Evolutionary conservation across 225 moss, liverwort and hornwort species (phyloP).

Genomic region (Physcomitrium patens): DNA sequence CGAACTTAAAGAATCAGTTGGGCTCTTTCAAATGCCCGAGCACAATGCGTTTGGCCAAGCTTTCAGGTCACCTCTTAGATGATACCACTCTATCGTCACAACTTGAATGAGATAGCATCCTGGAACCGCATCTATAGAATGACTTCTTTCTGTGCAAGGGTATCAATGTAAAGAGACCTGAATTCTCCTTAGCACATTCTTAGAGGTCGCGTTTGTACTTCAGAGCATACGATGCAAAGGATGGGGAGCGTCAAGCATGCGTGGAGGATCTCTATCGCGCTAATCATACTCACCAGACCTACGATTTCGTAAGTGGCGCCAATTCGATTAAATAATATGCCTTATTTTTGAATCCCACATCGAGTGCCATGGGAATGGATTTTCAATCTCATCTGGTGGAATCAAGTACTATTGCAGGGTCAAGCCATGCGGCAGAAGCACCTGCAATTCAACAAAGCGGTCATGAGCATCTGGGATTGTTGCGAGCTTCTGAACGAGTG

Average conservation of each 20-base stretch:
- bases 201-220: neutral
- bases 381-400: neutral
- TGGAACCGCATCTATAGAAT: neutral
- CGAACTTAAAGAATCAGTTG: constrained; percentile 18
- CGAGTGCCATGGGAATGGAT: neutral
- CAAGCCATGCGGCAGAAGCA: constrained; percentile 63
- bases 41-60: constrained; percentile 65
- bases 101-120: neutral
- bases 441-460: constrained; percentile 55
- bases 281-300: constrained; percentile 68
- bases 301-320: constrained; percentile 48
- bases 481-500: constrained; percentile 75
- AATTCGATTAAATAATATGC: neutral
- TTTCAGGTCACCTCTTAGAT: constrained; percentile 45
- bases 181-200: neutral
- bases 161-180: neutral
- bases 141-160: neutral
- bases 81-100: neutral
- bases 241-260: constrained; percentile 50
- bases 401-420: constrained; percentile 37
- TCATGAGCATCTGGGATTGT: constrained; percentile 70
- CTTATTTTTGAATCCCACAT: too few species aligned
- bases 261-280: constrained; percentile 64
- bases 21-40: constrained; percentile 46
- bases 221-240: constrained; percentile 54